A percentile compares a stretch with the other conserved stretches of the same genome.
Conservation (phyloP, 2,329 filamentous ascomycete species). For the Scytalidium sp. region DNA sequence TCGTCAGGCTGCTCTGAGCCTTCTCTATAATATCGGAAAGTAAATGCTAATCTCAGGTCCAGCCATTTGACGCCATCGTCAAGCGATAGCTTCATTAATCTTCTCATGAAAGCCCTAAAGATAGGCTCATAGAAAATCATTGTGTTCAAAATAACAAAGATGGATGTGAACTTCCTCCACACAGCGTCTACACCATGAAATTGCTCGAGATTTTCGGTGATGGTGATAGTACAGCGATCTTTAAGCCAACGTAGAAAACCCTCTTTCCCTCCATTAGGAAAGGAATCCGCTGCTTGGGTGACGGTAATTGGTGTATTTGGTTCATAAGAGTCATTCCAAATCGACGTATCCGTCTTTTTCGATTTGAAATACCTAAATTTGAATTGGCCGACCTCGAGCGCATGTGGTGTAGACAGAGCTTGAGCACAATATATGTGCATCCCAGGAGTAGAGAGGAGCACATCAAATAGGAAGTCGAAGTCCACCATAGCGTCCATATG, state of each 20-base stretch:
- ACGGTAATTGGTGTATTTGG: slow-evolving; percentile 35
- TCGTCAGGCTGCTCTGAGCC: slow-evolving; percentile 63
- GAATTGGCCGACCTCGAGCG: slow-evolving; percentile 53
- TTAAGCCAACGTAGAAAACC: slow-evolving; percentile 80
- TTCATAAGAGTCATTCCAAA: slow-evolving; percentile 68
- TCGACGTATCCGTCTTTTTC: slow-evolving; percentile 38
- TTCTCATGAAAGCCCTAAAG: slow-evolving; percentile 70
- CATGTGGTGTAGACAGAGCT: slow-evolving; percentile 49
- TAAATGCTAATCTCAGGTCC: slow-evolving; percentile 77
- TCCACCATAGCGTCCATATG: slow-evolving; percentile 92
- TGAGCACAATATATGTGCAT: slow-evolving; percentile 67
- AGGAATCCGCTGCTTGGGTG: slow-evolving; percentile 64
- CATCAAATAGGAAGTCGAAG: slow-evolving; percentile 73
- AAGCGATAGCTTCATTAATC: slow-evolving; percentile 68
- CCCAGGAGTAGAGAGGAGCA: slow-evolving; percentile 68
- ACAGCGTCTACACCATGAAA: slow-evolving; percentile 81
- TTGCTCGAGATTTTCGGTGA: slow-evolving; percentile 71
- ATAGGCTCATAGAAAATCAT: slow-evolving; percentile 90
- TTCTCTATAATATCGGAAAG: slow-evolving; percentile 64
- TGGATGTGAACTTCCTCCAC: slow-evolving; percentile 76
- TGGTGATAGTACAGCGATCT: slow-evolving; percentile 67
- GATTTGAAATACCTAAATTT: slow-evolving; percentile 59
- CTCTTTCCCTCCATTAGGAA: slow-evolving; percentile 66
- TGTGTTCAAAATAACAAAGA: slow-evolving; percentile 70
- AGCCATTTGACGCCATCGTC: slow-evolving; percentile 83